Evolutionary conservation across 495 filamentous ascomycete species (phyloP).

Genomic region (Aspergillus homomorphus): DNA sequence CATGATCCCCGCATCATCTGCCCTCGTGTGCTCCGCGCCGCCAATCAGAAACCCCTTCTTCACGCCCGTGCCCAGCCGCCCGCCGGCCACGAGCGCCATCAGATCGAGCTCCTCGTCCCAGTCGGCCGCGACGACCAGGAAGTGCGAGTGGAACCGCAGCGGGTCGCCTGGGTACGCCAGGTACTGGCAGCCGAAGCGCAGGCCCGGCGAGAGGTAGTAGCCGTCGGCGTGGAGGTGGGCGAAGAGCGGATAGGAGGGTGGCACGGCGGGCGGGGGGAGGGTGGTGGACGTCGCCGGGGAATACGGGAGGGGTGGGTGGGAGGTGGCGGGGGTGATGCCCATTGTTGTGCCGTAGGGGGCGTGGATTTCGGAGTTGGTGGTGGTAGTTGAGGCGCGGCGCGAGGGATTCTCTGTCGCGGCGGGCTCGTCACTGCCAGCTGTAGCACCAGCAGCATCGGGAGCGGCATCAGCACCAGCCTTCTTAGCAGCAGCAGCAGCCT

Average conservation of each 20-base stretch:
- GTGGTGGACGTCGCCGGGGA: constrained; percentile 24
- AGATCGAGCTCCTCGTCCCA: constrained; percentile 87
- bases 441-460: constrained; percentile 20
- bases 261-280: constrained; percentile 43
- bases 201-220: constrained; percentile 86
- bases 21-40: constrained; percentile 45
- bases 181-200: constrained; percentile 93
- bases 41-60: constrained; percentile 94
- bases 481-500: constrained; percentile 28
- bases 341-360: constrained; percentile 23
- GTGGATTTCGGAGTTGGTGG: constrained; percentile 12
- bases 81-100: constrained; percentile 79
- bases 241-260: constrained; percentile 49
- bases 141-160: constrained; percentile 91
- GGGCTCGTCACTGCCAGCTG: constrained; percentile 15
- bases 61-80: constrained; percentile 85
- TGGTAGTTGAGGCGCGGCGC: constrained; percentile 14
- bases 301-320: constrained; percentile 48
- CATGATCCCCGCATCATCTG: constrained; percentile 19
- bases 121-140: constrained; percentile 69
- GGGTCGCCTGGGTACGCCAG: constrained; percentile 94
- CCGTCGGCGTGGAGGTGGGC: constrained; percentile 71
- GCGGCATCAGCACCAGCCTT: constrained; percentile 25
- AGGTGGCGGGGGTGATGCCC: constrained; percentile 59
- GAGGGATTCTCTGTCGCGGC: constrained; percentile 25